Evolutionary conservation across 371 early-diverging fungal genomes (phyloP).

Genomic region (Batkoa obscura): DNA sequence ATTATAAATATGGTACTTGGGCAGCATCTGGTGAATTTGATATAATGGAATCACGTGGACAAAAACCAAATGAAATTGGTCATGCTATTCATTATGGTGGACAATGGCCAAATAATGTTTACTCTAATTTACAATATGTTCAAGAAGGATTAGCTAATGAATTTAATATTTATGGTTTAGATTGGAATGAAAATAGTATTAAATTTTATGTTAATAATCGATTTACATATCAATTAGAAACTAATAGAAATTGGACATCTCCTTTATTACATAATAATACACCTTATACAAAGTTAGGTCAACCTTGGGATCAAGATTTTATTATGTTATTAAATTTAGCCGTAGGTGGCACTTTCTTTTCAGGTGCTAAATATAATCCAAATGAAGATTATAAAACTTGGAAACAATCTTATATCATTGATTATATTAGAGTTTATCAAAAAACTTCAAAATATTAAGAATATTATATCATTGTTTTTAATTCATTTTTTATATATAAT

Average conservation of each 20-base stretch:
- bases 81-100: conserved; percentile 6
- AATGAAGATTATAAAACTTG: conserved; percentile 1
- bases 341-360: conserved; percentile 6
- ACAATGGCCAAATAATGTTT: conserved; percentile 5
- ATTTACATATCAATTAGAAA: conserved; percentile 1
- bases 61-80: conserved; percentile 6
- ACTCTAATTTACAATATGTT: conserved; percentile 1
- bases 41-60: conserved; percentile 18
- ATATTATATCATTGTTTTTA: too few species aligned
- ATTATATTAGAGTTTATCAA: conserved; percentile 5
- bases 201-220: conserved; percentile 3
- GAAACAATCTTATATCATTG: not conserved
- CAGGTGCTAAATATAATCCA: conserved; percentile 3
- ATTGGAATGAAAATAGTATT: not conserved
- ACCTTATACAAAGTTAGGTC: not conserved
- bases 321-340: not conserved
- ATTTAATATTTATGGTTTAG: conserved; percentile 3
- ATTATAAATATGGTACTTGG: conserved; percentile 45
- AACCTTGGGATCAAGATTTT: conserved; percentile 6
- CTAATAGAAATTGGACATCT: not conserved
- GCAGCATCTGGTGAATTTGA: conserved; percentile 42
- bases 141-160: not conserved
- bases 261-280: not conserved
- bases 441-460: too few species aligned
- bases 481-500: too few species aligned